A percentile compares a stretch with the other conserved stretches of the same genome.
Conservation (phyloP, 352 stramenopile species). For the Pythium oligandrum region DNA sequence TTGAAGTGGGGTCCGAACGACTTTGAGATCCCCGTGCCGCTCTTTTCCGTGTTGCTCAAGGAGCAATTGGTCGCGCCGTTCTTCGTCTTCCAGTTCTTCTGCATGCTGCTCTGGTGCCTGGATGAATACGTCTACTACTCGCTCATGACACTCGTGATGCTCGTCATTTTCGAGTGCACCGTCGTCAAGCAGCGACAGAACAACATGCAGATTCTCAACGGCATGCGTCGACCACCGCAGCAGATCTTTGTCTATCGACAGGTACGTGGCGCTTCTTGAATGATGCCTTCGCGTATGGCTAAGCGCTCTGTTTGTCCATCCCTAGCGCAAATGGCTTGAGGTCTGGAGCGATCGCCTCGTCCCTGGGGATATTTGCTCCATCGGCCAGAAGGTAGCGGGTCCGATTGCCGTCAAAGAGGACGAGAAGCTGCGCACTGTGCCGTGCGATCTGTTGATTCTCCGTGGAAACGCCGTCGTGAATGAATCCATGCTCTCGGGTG, state of each 20-base stretch:
- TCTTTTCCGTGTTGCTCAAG: slow-evolving; percentile 80
- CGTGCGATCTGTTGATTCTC: slow-evolving; percentile 91
- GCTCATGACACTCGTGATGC: slow-evolving; percentile 92
- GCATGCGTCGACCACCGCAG: slow-evolving; percentile 66
- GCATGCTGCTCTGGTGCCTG: slow-evolving; percentile 93
- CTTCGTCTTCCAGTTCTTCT: slow-evolving; percentile 97
- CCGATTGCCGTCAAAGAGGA: slow-evolving; percentile 9
- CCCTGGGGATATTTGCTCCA: slow-evolving; percentile 82
- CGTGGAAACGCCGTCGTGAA: slow-evolving; percentile 91
- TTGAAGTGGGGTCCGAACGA: slow-evolving; percentile 64
- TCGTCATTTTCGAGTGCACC: slow-evolving; percentile 94
- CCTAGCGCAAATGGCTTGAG: slow-evolving; percentile 43
- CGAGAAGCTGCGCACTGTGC: slow-evolving; percentile 36
- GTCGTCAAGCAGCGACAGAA: slow-evolving; percentile 89
- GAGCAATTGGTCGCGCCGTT: slow-evolving; percentile 95
- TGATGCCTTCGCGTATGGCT: neutral
- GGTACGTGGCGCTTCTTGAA: slow-evolving; percentile 3
- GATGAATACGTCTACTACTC: slow-evolving; percentile 98
- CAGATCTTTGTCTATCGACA: slow-evolving; percentile 78
- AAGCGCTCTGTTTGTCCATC: slow-evolving; percentile 1
- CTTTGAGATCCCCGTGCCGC: slow-evolving; percentile 84
- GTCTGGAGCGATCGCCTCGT: slow-evolving; percentile 68
- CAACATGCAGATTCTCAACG: slow-evolving; percentile 84
- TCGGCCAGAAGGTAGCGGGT: slow-evolving; percentile 38
- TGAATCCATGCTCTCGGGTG: slow-evolving; percentile 95